Percentiles rank a stretch among this genome's conserved stretches.
Conservation (phyloP, 495 filamentous ascomycete genomes). For the Cladorrhinum samala region DNA sequence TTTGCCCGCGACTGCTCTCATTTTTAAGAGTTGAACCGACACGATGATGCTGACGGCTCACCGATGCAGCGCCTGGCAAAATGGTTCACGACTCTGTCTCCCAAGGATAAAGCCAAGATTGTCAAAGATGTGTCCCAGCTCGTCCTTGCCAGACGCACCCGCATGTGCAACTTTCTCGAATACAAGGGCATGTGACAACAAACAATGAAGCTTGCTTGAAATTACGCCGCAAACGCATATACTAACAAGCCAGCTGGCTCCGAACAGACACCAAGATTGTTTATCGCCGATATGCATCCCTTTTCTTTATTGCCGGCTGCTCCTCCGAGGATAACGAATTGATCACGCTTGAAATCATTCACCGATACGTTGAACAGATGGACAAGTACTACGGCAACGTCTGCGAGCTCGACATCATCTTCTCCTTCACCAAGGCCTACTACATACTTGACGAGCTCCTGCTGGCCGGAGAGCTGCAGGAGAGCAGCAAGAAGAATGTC, state of each 20-base stretch:
- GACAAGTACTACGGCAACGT: constrained; percentile 99
- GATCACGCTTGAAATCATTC: constrained; percentile 96
- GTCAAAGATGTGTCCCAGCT: constrained; percentile 99
- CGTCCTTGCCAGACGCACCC: constrained; percentile 86
- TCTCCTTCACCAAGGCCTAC: constrained; percentile 91
- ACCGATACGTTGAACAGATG: constrained; percentile 99
- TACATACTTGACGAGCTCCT: constrained; percentile 96
- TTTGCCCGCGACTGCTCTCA: constrained; percentile 17
- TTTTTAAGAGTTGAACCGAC: too few species aligned
- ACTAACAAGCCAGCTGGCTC: background rate
- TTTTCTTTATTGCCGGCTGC: constrained; percentile 98
- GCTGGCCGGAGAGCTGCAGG: constrained; percentile 94
- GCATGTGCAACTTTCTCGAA: constrained; percentile 99
- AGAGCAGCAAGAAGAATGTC: constrained; percentile 98
- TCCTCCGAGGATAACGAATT: constrained; percentile 93
- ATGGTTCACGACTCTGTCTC: constrained; percentile 98
- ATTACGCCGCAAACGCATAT: constrained; percentile 2
- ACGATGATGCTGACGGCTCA: constrained; percentile 11
- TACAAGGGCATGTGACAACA: constrained; percentile 72
- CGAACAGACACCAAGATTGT: constrained; percentile 90
- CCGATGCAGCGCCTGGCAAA: constrained; percentile 80
- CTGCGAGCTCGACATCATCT: constrained; percentile 97
- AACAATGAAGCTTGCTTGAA: too few species aligned
- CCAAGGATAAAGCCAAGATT: constrained; percentile 98
- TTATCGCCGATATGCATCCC: constrained; percentile 95